Conservation (phyloP, 2,329 filamentous ascomycete genomes). For the Emergomyces pasteurianus region DNA sequence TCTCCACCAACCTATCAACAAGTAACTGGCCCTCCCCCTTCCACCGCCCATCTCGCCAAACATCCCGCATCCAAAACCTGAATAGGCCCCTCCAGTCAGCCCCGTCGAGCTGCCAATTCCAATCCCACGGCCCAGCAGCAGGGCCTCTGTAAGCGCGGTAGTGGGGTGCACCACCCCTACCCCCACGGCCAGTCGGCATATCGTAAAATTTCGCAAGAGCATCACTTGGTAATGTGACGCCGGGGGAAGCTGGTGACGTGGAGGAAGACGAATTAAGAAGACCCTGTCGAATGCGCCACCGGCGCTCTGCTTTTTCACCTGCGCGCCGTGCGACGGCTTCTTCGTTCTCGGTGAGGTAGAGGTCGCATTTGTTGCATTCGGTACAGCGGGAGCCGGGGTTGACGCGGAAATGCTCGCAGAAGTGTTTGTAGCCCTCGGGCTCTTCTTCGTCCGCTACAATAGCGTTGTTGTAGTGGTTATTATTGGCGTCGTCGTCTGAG, state of each 20-base stretch:
- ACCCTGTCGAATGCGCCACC: conserved; percentile 57
- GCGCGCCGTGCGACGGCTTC: conserved; percentile 56
- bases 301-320: conserved; percentile 57
- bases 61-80: conserved; percentile 25
- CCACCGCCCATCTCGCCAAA: conserved; percentile 31
- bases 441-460: conserved; percentile 27
- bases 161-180: neutral
- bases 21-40: conserved; percentile 30
- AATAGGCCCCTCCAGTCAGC: conserved; percentile 14
- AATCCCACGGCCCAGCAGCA: conserved; percentile 13
- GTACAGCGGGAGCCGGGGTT: conserved; percentile 62
- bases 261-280: conserved; percentile 11
- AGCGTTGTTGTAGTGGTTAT: conserved; percentile 5
- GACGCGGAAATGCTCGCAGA: conserved; percentile 88
- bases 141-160: conserved; percentile 4
- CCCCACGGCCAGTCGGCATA: conserved; percentile 18
- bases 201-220: neutral
- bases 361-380: conserved; percentile 70
- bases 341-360: conserved; percentile 61
- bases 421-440: conserved; percentile 75
- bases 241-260: neutral
- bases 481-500: conserved; percentile 1
- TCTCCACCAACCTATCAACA: conserved; percentile 30
- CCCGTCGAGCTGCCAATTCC: conserved; percentile 15
- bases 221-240: conserved; percentile 12